A percentile compares a stretch with the other conserved stretches of the same genome.
Conservation (phyloP, 108 stramenopile species). For the Skeletonema costatum region DNA sequence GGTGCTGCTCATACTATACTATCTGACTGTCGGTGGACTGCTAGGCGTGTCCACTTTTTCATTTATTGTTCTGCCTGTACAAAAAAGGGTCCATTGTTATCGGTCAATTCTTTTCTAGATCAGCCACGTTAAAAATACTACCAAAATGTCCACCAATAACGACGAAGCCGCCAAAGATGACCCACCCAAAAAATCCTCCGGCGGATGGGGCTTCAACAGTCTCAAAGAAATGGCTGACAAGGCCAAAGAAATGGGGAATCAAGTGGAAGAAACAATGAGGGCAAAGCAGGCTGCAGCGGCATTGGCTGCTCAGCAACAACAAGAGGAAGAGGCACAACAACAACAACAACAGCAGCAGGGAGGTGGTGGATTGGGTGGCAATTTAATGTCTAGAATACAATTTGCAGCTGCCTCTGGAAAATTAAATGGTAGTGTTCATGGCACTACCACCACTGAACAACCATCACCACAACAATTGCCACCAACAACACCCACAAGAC, state of each 20-base stretch:
- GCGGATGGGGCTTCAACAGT: background rate
- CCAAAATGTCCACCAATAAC: background rate
- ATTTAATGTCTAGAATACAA: slow-evolving; percentile 32
- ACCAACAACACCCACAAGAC: slow-evolving; percentile 7
- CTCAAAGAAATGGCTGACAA: background rate
- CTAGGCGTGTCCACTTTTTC: too few relatives aligned
- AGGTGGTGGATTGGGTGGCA: slow-evolving; percentile 9
- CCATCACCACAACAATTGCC: background rate
- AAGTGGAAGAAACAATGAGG: slow-evolving; percentile 29
- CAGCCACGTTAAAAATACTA: too few relatives aligned
- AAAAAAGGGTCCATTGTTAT: background rate
- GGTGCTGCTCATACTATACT: too few relatives aligned
- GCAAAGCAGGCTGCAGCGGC: background rate
- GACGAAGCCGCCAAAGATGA: background rate
- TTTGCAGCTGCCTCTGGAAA: slow-evolving; percentile 6
- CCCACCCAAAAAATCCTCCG: background rate
- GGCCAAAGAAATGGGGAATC: slow-evolving; percentile 17
- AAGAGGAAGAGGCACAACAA: slow-evolving; percentile 22
- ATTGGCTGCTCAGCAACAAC: background rate
- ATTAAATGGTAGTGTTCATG: slow-evolving; percentile 13
- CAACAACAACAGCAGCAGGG: slow-evolving; percentile 15
- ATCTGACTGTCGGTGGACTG: too few relatives aligned
- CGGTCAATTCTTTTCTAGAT: too few relatives aligned
- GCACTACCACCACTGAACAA: background rate
- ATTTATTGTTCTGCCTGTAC: background rate